A percentile compares a stretch with the other conserved stretches of the same genome.
Conservation (phyloP, 345 rosid genomes). For the Jatropha curcas region DNA sequence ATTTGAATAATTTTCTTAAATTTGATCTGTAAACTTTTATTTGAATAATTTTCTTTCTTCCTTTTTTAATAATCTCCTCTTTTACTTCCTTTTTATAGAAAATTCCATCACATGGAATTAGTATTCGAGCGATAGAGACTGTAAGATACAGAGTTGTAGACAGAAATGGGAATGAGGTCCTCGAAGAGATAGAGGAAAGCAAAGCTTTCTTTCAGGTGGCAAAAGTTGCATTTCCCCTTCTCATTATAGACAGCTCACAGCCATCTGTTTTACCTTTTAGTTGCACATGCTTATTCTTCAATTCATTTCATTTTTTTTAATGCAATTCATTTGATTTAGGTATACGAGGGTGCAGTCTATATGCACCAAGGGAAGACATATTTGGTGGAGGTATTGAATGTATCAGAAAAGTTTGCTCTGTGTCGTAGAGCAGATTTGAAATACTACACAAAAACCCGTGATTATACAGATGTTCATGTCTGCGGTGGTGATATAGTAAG, state of each 20-base stretch:
- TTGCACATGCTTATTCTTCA: background rate
- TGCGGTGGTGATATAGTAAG: constrained; percentile 75
- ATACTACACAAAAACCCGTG: constrained; percentile 81
- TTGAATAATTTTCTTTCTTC: background rate
- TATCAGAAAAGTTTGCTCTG: constrained; percentile 63
- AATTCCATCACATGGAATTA: constrained; percentile 64
- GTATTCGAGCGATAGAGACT: constrained; percentile 85
- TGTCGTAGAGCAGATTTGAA: constrained; percentile 63
- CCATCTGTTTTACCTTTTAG: background rate
- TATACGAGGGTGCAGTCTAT: constrained; percentile 85
- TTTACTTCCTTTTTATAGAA: constrained; percentile 38
- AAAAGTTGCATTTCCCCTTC: constrained; percentile 5
- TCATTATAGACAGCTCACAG: background rate
- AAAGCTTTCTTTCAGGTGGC: constrained; percentile 91
- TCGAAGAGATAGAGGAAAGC: constrained; percentile 96
- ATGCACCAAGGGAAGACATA: constrained; percentile 87
- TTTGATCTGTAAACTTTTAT: background rate
- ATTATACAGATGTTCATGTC: constrained; percentile 73
- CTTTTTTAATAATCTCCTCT: too few species aligned
- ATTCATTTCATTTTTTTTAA: background rate
- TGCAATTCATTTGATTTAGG: constrained; percentile 32
- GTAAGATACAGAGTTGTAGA: constrained; percentile 67
- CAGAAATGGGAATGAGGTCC: constrained; percentile 44
- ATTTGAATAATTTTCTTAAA: constrained; percentile 5
- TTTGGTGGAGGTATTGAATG: constrained; percentile 66